Conservation (phyloP, 805 yeast genomes). For the Saturnispora sanitii region DNA sequence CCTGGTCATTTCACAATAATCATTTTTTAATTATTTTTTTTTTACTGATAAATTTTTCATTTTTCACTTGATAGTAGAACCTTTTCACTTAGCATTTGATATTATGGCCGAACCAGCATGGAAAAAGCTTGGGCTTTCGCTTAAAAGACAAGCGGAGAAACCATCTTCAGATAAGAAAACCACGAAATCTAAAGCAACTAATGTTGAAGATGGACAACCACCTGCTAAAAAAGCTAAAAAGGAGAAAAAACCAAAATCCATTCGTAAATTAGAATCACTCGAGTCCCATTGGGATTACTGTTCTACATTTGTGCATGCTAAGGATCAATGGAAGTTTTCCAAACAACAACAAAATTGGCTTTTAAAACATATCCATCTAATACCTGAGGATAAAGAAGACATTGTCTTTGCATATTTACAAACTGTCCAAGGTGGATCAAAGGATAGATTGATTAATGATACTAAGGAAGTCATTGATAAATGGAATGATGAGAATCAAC, state of each 20-base stretch:
- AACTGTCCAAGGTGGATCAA: conserved; percentile 64
- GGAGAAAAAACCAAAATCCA: conserved; percentile 55
- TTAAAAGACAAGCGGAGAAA: conserved; percentile 28
- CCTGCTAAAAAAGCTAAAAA: conserved; percentile 17
- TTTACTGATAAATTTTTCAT: background rate
- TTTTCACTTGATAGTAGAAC: background rate
- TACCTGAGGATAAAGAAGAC: conserved; percentile 44
- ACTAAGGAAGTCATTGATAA: conserved; percentile 35
- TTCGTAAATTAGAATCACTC: conserved; percentile 32
- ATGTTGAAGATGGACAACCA: no score
- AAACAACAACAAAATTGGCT: conserved; percentile 86
- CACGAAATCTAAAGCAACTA: no score
- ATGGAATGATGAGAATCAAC: conserved; percentile 41
- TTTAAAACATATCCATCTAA: conserved; percentile 45
- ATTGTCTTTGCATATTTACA: conserved; percentile 43
- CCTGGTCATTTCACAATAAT: no score
- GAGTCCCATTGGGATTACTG: conserved; percentile 9
- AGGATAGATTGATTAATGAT: conserved; percentile 43
- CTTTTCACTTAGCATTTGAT: background rate
- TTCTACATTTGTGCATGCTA: conserved; percentile 37
- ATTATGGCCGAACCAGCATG: conserved; percentile 55
- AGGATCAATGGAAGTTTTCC: conserved; percentile 68
- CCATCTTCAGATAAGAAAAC: conserved; percentile 28
- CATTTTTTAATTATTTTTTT: no score
- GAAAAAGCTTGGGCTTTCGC: conserved; percentile 67